Percentiles rank a stretch among this genome's conserved stretches.
phyloP scores from a whole-genome alignment of 2,329 filamentous ascomycete genomes.

The Plectosphaerella sp. region DNA sequence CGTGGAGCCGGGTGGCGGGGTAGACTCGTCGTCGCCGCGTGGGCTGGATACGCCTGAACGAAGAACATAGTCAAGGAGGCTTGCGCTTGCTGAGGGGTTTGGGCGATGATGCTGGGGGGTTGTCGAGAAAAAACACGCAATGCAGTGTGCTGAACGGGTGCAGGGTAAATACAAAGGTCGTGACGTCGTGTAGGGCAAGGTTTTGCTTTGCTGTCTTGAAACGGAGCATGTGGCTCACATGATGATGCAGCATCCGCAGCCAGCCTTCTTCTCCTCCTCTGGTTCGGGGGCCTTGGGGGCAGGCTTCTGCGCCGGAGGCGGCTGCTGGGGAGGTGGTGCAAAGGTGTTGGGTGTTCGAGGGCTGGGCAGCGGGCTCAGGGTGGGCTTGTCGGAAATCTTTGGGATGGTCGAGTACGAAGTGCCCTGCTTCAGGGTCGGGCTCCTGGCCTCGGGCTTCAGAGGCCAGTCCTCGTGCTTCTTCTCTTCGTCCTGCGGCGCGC shows the following conservation, averaged over 20 bases:
- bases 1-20: background rate
- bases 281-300: conserved; percentile 14
- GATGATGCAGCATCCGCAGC: conserved; percentile 47
- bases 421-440: conserved; percentile 37
- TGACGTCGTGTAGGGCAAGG: conserved; percentile 14
- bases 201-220: conserved; percentile 1
- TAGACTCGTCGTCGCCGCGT: background rate
- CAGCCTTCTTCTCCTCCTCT: conserved; percentile 32
- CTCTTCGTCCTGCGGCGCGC: conserved; percentile 19
- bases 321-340: background rate
- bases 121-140: conserved; percentile 10
- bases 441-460: conserved; percentile 44
- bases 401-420: conserved; percentile 61
- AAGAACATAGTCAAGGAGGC: conserved; percentile 1
- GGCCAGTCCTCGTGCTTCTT: conserved; percentile 52
- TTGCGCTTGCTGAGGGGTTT: conserved; percentile 5
- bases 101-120: conserved; percentile 2
- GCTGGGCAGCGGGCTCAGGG: conserved; percentile 35
- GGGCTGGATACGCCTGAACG: background rate
- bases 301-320: conserved; percentile 24
- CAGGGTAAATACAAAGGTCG: conserved; percentile 10
- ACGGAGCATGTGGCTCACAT: conserved; percentile 30
- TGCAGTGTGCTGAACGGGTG: conserved; percentile 7
- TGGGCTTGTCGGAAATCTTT: conserved; percentile 45
- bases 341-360: conserved; percentile 30